Percentiles rank a stretch among this genome's conserved stretches.
phyloP scores from a whole-genome alignment of 805 yeast genomes.

The Clavispora carvajalis region DNA sequence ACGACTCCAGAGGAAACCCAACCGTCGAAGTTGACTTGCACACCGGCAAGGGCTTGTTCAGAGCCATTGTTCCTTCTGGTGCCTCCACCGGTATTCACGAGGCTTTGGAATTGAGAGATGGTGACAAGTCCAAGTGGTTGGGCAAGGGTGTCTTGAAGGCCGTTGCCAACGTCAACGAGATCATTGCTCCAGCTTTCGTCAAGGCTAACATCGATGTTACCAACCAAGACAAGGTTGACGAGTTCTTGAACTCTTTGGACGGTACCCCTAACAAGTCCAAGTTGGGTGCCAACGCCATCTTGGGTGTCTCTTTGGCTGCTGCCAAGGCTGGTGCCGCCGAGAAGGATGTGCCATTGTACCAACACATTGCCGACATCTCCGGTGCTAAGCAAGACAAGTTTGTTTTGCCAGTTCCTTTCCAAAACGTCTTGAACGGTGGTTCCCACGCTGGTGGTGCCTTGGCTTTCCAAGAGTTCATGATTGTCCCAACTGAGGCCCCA shows the following conservation, averaged over 20 bases:
- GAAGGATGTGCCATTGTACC: slow-evolving; percentile 88
- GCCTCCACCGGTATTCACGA: slow-evolving; percentile 99
- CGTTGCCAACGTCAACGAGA: slow-evolving; percentile 89
- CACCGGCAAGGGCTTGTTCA: slow-evolving; percentile 91
- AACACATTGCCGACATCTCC: slow-evolving; percentile 80
- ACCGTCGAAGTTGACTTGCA: slow-evolving; percentile 96
- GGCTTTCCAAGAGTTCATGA: slow-evolving; percentile 99
- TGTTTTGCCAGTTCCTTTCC: slow-evolving; percentile 98
- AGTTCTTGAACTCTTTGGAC: slow-evolving; percentile 79
- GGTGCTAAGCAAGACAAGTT: slow-evolving; percentile 70
- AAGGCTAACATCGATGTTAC: slow-evolving; percentile 76
- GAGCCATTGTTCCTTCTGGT: slow-evolving; percentile 98
- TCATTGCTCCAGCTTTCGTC: slow-evolving; percentile 91
- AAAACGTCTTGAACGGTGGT: slow-evolving; percentile 98
- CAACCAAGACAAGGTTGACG: slow-evolving; percentile 83
- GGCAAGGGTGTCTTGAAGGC: slow-evolving; percentile 99
- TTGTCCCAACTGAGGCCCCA: slow-evolving; percentile 90
- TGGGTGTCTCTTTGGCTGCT: slow-evolving; percentile 96
- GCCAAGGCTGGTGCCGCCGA: slow-evolving; percentile 98
- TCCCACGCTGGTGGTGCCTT: slow-evolving; percentile 99
- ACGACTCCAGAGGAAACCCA: slow-evolving; percentile 99
- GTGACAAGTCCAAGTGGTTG: slow-evolving; percentile 94
- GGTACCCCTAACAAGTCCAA: slow-evolving; percentile 97
- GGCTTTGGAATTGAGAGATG: slow-evolving; percentile 98
- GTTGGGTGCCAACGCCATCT: slow-evolving; percentile 97